Base-by-base conservation (phyloP, 768 basidiomycete species). In the Pleurotus tuoliensis region DNA sequence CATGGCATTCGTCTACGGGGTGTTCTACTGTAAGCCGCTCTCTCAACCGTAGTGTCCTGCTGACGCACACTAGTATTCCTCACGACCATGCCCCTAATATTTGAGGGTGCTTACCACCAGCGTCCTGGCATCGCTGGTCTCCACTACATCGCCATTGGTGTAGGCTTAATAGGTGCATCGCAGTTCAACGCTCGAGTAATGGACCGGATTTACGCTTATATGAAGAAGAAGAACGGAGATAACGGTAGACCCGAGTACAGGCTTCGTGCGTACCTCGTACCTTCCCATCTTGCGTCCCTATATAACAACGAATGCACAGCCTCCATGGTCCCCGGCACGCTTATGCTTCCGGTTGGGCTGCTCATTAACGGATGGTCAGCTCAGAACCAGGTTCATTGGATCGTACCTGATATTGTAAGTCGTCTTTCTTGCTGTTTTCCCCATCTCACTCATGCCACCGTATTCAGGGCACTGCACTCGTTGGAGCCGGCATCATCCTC, bases 291-390 rank as follows among this genome's bases (percentile, higher is more conserved):
- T 34, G 11, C 30, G 3, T 34, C 30, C 8, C 8, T 34, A 11
- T 11, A 34, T 9, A 34, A 34, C 30, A 9, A 11, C 8, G 30
- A 34, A 34, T 34, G 30, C 2, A 9, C 38, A 88, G 86, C 83
- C 0, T 68, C 80, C 0, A 82, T 88, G 78, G 59, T 87, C 5
- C 74, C 82, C 4, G 86, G 82, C 0, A 78, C 82, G 0, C 58
- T 87, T 15, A 11, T 83, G 3, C 73, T 90, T 9, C 90, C 92
- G 0, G 66, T 82, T 11, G 90, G 90, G 0, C 69, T 92, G 7
- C 68, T 93, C 22, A 73, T 92, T 5, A 67, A 81, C 6, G 90
- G 91, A 1, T 93, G 90, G 88, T 73, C 81, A 0, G 83, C 85
- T 3, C 71, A 87, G 61, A 62, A 73, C 0, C 66, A 72, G 13